Evolutionary conservation across 2,329 filamentous ascomycete genomes (phyloP).

Genomic region (Nemania abortiva): DNA sequence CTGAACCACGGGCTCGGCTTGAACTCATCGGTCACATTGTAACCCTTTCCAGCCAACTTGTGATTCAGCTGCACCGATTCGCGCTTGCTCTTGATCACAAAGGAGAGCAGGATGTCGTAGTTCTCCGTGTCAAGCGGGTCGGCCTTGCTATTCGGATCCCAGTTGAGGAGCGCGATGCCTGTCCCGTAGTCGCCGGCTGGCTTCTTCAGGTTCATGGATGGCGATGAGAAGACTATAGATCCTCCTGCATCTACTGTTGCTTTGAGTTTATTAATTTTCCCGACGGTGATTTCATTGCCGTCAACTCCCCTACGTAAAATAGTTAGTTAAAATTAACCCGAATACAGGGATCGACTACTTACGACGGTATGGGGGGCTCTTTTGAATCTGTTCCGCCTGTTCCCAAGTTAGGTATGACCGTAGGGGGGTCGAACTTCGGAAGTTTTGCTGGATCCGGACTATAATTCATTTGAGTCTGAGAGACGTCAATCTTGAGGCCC

Average conservation of each 20-base stretch:
- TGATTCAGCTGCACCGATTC: slow-evolving; percentile 34
- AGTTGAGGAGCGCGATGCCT: slow-evolving; percentile 34
- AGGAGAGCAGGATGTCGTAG: slow-evolving; percentile 35
- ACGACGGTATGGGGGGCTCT: slow-evolving; percentile 3
- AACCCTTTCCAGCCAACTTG: slow-evolving; percentile 32
- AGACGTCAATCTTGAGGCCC: slow-evolving; percentile 32
- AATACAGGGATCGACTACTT: background rate
- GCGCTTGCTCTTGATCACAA: slow-evolving; percentile 33
- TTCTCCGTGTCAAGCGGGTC: slow-evolving; percentile 35
- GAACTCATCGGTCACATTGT: slow-evolving; percentile 28
- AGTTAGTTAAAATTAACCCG: background rate
- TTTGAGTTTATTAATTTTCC: slow-evolving; percentile 34
- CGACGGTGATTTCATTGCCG: slow-evolving; percentile 31
- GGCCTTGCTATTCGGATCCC: slow-evolving; percentile 24
- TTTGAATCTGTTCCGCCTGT: slow-evolving; percentile 26
- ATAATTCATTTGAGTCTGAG: slow-evolving; percentile 36
- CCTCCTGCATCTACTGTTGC: slow-evolving; percentile 26
- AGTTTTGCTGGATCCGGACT: slow-evolving; percentile 19
- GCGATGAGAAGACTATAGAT: slow-evolving; percentile 35
- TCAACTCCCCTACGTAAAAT: slow-evolving; percentile 24
- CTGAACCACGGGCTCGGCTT: slow-evolving; percentile 37
- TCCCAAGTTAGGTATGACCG: slow-evolving; percentile 33
- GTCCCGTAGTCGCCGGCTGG: slow-evolving; percentile 30
- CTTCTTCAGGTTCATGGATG: slow-evolving; percentile 30
- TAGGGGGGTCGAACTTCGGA: slow-evolving; percentile 22